Conservation (phyloP, 441 rosid species). For the Populus hybrid region DNA sequence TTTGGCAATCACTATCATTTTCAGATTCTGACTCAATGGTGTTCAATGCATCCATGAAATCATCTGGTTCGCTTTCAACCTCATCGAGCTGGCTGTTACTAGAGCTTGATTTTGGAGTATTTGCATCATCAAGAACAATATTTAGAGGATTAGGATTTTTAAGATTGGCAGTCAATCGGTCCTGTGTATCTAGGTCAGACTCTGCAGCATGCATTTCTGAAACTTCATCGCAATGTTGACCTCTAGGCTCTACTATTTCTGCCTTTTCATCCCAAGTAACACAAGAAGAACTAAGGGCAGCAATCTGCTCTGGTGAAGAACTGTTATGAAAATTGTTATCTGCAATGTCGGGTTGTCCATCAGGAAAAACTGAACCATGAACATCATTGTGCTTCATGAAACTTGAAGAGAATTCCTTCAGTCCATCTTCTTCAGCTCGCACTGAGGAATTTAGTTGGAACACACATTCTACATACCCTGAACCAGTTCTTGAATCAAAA, state of each 20-base stretch:
- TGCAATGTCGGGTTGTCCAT: slow-evolving; percentile 33
- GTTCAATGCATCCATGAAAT: slow-evolving; percentile 82
- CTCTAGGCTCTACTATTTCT: slow-evolving; percentile 49
- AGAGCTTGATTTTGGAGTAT: slow-evolving; percentile 30
- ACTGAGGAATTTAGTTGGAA: slow-evolving; percentile 41
- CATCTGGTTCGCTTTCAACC: slow-evolving; percentile 76
- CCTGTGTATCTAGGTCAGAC: slow-evolving; percentile 26
- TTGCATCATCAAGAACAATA: slow-evolving; percentile 25
- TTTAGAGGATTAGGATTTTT: slow-evolving; percentile 30
- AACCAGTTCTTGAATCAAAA: slow-evolving; percentile 62
- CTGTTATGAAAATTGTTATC: slow-evolving; percentile 29
- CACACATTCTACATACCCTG: slow-evolving; percentile 61
- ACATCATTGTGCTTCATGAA: slow-evolving; percentile 36
- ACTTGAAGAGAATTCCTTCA: slow-evolving; percentile 41
- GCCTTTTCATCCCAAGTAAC: slow-evolving; percentile 83
- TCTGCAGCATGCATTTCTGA: slow-evolving; percentile 6
- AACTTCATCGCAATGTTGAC: slow-evolving; percentile 13
- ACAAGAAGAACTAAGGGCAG: slow-evolving; percentile 43
- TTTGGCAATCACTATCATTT: slow-evolving; percentile 48
- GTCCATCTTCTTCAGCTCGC: slow-evolving; percentile 44
- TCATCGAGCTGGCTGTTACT: slow-evolving; percentile 36
- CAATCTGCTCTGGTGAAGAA: slow-evolving; percentile 39
- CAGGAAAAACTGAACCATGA: slow-evolving; percentile 41
- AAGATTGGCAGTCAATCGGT: slow-evolving; percentile 19
- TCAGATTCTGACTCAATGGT: slow-evolving; percentile 84